These are phyloP conservation scores for Metschnikowia vanudenii DNA, from an alignment of 805 yeast species.

Conservation along the genomic window DNA sequence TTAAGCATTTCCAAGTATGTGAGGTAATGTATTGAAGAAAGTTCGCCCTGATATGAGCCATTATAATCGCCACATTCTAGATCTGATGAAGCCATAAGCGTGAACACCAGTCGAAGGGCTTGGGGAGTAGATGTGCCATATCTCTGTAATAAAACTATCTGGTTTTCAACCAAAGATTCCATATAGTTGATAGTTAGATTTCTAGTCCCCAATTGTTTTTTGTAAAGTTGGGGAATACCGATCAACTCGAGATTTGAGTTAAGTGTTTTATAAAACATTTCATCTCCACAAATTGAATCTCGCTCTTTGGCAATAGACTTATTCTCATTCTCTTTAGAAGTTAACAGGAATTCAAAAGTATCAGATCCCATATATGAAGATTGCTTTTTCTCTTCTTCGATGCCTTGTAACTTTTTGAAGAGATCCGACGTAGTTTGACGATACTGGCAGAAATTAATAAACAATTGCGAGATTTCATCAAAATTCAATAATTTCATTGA, in stretches of 20 bases:
- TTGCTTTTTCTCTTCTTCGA: not conserved
- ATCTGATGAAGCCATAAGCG: slow-evolving; percentile 2
- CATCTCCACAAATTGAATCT: not conserved
- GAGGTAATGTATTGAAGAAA: slow-evolving; percentile 48
- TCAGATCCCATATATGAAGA: not conserved
- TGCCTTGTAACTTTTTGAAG: slow-evolving; percentile 1
- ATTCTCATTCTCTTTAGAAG: too few relatives aligned
- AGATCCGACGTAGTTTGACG: slow-evolving; percentile 27
- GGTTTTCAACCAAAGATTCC: slow-evolving; percentile 50
- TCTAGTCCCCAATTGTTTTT: not conserved
- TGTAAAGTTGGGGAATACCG: not conserved
- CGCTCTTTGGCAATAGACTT: too few relatives aligned
- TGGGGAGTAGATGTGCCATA: slow-evolving; percentile 11
- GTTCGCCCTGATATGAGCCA: slow-evolving; percentile 7
- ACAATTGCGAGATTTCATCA: slow-evolving; percentile 44
- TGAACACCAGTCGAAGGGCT: slow-evolving; percentile 1
- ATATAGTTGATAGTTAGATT: not conserved
- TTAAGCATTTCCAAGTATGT: slow-evolving; percentile 58
- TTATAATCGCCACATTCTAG: not conserved
- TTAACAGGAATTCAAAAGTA: not conserved
- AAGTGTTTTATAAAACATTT: not conserved
- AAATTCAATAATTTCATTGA: slow-evolving; percentile 46
- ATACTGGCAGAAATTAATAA: slow-evolving; percentile 33
- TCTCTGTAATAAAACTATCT: slow-evolving; percentile 49
- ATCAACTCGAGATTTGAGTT: not conserved